Base-by-base conservation (phyloP, 2,329 filamentous ascomycete species). In the Raffaelea albimanens region DNA sequence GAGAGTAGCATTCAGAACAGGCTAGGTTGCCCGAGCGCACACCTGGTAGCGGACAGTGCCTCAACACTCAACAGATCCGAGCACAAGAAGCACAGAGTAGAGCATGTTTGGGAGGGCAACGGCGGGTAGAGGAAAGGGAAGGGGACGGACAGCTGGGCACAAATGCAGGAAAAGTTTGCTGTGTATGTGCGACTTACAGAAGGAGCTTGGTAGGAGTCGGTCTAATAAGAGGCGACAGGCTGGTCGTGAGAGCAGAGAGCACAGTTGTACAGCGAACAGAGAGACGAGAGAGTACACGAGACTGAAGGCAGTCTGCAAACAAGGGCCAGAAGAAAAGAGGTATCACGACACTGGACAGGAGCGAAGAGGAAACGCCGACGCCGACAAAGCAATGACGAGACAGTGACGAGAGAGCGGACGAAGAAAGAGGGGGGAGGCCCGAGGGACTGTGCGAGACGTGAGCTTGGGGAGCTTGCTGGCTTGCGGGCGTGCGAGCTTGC, bases 291-390 rank as follows among this genome's bases (percentile, higher is more conserved):
- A 29, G 25, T 13, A 29, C 25, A 29, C n/a, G 25, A 29, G 13
- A 29, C 7, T 7, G 25, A 29, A 43, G 18, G 10, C 5, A 43
- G 18, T 13, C 22, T 43, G 14, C 38, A 25, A 40, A 25, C 23
- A 38, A 19, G 25, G 25, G 7, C 25, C 25, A 29, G 13, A 29
- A 29, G 25, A 13, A 29, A 13, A 29, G 39, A 40, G 29, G 42
- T 41, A 46, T 47, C 29, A 50, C 48, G 44, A 45, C 48, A 50
- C 50, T 39, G 38, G 23, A 29, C 20, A 36, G 29, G 44, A 42
- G 43, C 31, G 40, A 39, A 44, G 25, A 36, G 42, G 44, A 29
- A 50, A 50, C 48, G 48, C 50, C 48, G 45, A 44, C 48, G 48
- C 43, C 45, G 40, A 50, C 46, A 48, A 46, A 48, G 44, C 43